Base-by-base conservation (phyloP, 2,329 filamentous ascomycete genomes). In the Cercospora sp. region DNA sequence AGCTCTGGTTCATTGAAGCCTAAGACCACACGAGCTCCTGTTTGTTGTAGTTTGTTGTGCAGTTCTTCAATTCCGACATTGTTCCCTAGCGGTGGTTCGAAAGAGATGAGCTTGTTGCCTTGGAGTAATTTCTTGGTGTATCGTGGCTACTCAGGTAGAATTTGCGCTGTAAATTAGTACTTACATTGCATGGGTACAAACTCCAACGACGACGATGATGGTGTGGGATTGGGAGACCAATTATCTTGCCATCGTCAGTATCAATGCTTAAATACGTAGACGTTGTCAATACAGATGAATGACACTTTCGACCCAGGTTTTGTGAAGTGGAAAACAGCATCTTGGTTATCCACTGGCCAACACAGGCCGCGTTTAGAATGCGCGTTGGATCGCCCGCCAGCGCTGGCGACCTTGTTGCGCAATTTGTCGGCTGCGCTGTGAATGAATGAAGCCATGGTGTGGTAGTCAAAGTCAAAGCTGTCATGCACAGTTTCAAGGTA, bases 1-100 rank as follows among this genome's bases (percentile, higher is more conserved):
- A 78, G 68, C 62, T 78, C 76, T 20, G 76, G 76, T 60, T 78
- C 76, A 59, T 78, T 78, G 71, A 75, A 78, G 9, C 63, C 74
- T 7, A 78, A 65, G 23, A 76, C 18, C 3, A 65, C 28, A 1
- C 23, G 45, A 10, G 65, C 64, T 10, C 69, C 69, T 13, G 68
- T 61, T 18, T 59, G 26, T 18, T 65, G 30, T 53, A 69, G 42
- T 64, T 78, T 77, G 10, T 30, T 18, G 5, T 66, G 58, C 3
- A 78, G 69, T n/a, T 73, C 60, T 57, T 74, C 69, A 55, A 77
- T 75, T 65, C 64, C 60, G 59, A 72, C 69, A 65, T 73, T 61
- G 65, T 78, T 78, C 76, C 45, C 45, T 51, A 13, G 18, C 8
- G 10, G 18, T 26, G 20, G 45, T 51, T 26, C 10, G 45, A 20